phyloP scores from a whole-genome alignment of 2,329 filamentous ascomycete genomes.

The Neocucurbitaria cava region DNA sequence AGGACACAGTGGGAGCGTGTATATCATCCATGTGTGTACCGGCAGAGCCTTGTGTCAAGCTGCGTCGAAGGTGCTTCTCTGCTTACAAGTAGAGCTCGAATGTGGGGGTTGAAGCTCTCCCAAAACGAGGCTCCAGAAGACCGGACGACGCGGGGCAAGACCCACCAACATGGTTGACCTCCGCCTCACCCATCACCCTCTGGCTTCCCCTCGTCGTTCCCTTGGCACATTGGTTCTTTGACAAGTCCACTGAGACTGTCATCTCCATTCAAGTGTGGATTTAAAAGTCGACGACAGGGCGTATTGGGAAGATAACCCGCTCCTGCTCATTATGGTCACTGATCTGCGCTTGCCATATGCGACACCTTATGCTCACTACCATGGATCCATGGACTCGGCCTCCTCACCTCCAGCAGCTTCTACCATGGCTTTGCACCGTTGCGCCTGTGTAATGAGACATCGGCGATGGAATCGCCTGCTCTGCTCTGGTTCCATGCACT shows the following conservation, averaged over 20 bases:
- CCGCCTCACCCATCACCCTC: not conserved
- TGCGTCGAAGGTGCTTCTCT: not conserved
- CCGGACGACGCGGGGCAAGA: not conserved
- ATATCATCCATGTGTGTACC: constrained; percentile 70
- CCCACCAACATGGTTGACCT: not conserved
- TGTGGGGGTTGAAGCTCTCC: constrained; percentile 2
- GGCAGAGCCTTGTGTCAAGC: constrained; percentile 46
- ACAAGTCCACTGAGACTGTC: not conserved
- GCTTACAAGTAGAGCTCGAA: not conserved
- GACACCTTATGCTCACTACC: constrained; percentile 1
- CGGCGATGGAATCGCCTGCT: constrained; percentile 10
- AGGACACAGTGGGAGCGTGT: constrained; percentile 74
- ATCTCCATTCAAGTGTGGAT: not conserved
- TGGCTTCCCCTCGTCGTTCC: not conserved
- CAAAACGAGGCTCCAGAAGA: not conserved
- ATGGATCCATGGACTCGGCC: not conserved
- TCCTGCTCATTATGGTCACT: constrained; percentile 15
- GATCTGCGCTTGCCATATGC: constrained; percentile 12
- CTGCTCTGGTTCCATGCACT: constrained; percentile 23
- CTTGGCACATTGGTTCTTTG: not conserved
- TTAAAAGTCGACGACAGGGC: too few species aligned
- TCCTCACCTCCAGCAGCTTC: not conserved
- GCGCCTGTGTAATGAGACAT: constrained; percentile 24
- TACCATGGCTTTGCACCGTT: constrained; percentile 12
- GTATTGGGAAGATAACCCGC: not conserved